Evolutionary conservation across 1,139 yeast species (phyloP).

Genomic region (Groenewaldozyma auringiensis): DNA sequence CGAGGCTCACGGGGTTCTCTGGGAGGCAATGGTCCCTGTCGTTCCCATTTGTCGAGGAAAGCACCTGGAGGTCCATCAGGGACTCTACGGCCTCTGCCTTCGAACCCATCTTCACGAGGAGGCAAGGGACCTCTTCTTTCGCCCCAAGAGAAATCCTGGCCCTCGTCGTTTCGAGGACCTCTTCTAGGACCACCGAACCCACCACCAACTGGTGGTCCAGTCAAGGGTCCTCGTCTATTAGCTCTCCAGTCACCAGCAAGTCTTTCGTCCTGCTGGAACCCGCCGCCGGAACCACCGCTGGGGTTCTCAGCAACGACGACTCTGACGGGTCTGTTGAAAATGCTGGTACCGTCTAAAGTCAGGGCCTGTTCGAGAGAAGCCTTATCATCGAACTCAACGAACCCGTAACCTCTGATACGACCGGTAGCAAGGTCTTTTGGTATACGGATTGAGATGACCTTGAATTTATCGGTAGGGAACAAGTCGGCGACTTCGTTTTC

Average conservation of each 20-base stretch:
- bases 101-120: constrained; percentile 15
- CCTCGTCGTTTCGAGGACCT: constrained; percentile 13
- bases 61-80: constrained; percentile 11
- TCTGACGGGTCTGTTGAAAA: constrained; percentile 61
- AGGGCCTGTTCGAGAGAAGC: constrained; percentile 68
- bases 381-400: constrained; percentile 68
- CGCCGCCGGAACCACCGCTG: not conserved
- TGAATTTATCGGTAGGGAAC: constrained; percentile 48
- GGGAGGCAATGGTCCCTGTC: constrained; percentile 28
- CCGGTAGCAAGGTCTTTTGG: constrained; percentile 58
- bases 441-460: constrained; percentile 49
- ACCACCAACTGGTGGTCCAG: constrained; percentile 12
- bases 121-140: constrained; percentile 29
- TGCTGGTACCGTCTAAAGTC: constrained; percentile 61
- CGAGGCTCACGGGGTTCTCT: constrained; percentile 11
- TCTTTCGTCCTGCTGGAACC: constrained; percentile 38
- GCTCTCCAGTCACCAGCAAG: constrained; percentile 60
- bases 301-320: constrained; percentile 80
- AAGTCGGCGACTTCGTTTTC: constrained; percentile 62
- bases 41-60: constrained; percentile 25
- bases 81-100: constrained; percentile 11
- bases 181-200: constrained; percentile 20
- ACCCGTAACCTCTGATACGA: constrained; percentile 78
- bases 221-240: constrained; percentile 30
- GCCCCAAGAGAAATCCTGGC: constrained; percentile 27